A percentile compares a stretch with the other conserved stretches of the same genome.
Evolutionary conservation across 75 land plant species (phyloP).

Genomic region (Cryptomeria japonica): DNA sequence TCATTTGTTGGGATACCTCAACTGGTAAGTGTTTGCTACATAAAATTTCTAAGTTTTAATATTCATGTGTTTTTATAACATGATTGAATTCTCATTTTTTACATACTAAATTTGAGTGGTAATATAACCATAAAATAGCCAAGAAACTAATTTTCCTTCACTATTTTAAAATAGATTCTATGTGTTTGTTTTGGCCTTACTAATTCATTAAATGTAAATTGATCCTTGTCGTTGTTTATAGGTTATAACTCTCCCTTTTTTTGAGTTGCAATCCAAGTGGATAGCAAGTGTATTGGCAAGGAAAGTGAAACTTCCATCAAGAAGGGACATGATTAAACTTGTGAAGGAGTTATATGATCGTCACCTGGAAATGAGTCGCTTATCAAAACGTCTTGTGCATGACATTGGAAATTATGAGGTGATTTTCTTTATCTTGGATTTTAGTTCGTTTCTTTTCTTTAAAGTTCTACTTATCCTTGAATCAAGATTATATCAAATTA

Average conservation of each 20-base stretch:
- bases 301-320: conserved; percentile 58
- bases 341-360: conserved; percentile 55
- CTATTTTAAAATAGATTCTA: too few species aligned
- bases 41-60: too few species aligned
- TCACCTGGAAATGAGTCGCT: conserved; percentile 40
- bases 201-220: background rate
- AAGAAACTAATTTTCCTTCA: background rate
- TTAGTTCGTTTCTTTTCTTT: too few species aligned
- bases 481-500: too few species aligned
- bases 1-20: conserved; percentile 85
- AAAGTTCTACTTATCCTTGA: too few species aligned
- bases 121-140: background rate
- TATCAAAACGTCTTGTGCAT: conserved; percentile 53
- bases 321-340: conserved; percentile 57
- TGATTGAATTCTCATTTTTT: background rate
- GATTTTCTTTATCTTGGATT: background rate
- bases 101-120: background rate
- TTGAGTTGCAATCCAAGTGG: conserved; percentile 74
- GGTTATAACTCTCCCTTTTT: conserved; percentile 57
- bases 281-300: conserved; percentile 64
- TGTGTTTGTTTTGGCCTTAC: background rate
- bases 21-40: too few species aligned
- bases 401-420: conserved; percentile 58
- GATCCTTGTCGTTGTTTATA: background rate
- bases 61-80: too few species aligned